Conservation (phyloP, 176 grass and related monocot genomes). For the Bolboschoenus planiculmis region DNA sequence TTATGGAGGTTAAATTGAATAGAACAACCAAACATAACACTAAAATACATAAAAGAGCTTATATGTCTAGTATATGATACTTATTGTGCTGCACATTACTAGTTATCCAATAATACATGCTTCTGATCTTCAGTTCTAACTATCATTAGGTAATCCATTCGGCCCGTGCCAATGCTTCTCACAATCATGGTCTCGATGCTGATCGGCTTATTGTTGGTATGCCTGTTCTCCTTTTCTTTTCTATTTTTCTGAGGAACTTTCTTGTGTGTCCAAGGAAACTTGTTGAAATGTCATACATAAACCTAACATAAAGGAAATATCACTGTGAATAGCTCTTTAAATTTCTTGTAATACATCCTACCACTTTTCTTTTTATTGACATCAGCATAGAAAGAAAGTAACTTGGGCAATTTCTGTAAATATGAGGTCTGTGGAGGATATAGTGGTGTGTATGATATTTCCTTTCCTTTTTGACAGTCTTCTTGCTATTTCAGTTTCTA, state of each 20-base stretch:
- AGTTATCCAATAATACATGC: background rate
- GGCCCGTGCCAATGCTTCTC: slow-evolving; percentile 78
- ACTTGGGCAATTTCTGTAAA: background rate
- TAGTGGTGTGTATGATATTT: background rate
- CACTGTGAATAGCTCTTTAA: background rate
- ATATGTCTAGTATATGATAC: background rate
- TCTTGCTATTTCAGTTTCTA: background rate
- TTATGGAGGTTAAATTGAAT: background rate
- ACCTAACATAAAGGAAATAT: background rate
- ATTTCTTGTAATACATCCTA: background rate
- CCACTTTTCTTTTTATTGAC: background rate
- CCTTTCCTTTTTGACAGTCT: background rate
- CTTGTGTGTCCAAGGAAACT: background rate
- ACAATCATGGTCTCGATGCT: slow-evolving; percentile 71
- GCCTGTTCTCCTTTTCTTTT: background rate
- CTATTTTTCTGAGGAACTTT: background rate
- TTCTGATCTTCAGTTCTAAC: slow-evolving; percentile 9
- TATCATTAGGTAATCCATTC: slow-evolving; percentile 76
- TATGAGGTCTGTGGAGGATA: background rate
- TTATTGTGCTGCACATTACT: background rate
- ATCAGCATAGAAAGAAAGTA: background rate
- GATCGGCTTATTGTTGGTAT: slow-evolving; percentile 85
- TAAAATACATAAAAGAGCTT: background rate
- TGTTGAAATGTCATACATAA: background rate
- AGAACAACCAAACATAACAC: background rate